Percentiles rank a stretch among this genome's conserved stretches.
Evolutionary conservation across 495 filamentous ascomycete species (phyloP).

Genomic region (Cenococcum geophilum): DNA sequence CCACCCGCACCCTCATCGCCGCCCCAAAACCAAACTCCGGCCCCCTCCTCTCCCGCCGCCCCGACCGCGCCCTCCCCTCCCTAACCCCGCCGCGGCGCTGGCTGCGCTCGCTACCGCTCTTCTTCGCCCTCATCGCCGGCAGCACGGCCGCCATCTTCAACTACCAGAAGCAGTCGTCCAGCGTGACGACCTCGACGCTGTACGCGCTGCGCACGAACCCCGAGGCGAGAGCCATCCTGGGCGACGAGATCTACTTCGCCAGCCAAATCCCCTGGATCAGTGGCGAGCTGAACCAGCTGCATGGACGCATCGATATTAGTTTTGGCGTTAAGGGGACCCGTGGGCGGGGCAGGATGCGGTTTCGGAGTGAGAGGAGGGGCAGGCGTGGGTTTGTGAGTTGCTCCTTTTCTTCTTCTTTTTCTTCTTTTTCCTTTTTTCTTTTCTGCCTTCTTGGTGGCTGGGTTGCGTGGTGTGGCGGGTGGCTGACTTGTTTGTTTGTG

Average conservation of each 20-base stretch:
- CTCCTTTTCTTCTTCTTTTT: not conserved
- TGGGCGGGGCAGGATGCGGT: slow-evolving; percentile 65
- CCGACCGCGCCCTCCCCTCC: slow-evolving; percentile 71
- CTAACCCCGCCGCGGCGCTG: slow-evolving; percentile 39
- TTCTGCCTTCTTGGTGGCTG: not conserved
- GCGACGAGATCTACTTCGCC: slow-evolving; percentile 89
- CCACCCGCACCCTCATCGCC: slow-evolving; percentile 32
- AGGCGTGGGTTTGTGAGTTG: slow-evolving; percentile 64
- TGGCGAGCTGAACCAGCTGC: slow-evolving; percentile 89
- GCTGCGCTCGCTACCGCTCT: slow-evolving; percentile 53
- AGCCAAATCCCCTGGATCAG: slow-evolving; percentile 86
- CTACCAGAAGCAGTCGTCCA: slow-evolving; percentile 85
- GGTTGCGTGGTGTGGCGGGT: not conserved
- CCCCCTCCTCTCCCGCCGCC: slow-evolving; percentile 70
- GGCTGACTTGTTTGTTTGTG: not conserved
- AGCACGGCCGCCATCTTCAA: slow-evolving; percentile 88
- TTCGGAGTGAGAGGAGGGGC: slow-evolving; percentile 66
- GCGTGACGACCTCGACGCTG: slow-evolving; percentile 75
- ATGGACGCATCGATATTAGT: slow-evolving; percentile 79
- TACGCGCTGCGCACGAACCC: slow-evolving; percentile 82
- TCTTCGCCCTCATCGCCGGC: slow-evolving; percentile 52
- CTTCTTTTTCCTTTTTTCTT: not conserved
- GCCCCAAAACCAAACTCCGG: slow-evolving; percentile 43
- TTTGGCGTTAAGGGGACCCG: slow-evolving; percentile 85
- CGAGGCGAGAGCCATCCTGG: slow-evolving; percentile 65